Conservation (phyloP, 345 rosid species). For the Hirschfeldia incana region DNA sequence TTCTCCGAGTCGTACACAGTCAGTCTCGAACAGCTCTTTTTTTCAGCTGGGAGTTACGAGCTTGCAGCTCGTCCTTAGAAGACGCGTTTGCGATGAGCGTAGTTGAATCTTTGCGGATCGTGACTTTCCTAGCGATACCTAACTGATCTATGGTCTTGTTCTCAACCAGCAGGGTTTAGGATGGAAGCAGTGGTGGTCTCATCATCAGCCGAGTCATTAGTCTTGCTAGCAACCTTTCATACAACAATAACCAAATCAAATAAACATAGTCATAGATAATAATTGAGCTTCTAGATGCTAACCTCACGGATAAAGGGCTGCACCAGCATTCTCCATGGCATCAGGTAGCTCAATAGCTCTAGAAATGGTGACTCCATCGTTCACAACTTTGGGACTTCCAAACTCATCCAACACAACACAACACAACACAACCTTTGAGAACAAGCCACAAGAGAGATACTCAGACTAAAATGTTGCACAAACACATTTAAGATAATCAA, state of each 20-base stretch:
- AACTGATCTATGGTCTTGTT: slow-evolving; percentile 79
- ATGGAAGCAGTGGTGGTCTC: slow-evolving; percentile 96
- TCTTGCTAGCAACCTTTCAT: slow-evolving; percentile 90
- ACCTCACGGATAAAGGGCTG: slow-evolving; percentile 97
- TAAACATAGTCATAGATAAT: neutral
- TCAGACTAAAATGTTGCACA: neutral
- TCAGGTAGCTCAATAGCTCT: slow-evolving; percentile 91
- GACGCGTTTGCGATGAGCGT: slow-evolving; percentile 93
- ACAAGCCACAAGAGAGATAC: neutral
- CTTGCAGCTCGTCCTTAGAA: slow-evolving; percentile 85
- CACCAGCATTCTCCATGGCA: slow-evolving; percentile 98
- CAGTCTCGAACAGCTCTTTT: slow-evolving; percentile 85
- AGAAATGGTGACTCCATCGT: slow-evolving; percentile 96
- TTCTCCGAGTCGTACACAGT: slow-evolving; percentile 81
- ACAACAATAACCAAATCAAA: neutral
- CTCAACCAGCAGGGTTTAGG: slow-evolving; percentile 44
- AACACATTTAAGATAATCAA: neutral
- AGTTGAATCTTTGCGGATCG: slow-evolving; percentile 76
- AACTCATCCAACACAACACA: slow-evolving; percentile 92
- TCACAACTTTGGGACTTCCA: slow-evolving; percentile 97
- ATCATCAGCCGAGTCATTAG: slow-evolving; percentile 98
- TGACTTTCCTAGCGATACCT: slow-evolving; percentile 84
- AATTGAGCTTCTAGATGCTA: neutral
- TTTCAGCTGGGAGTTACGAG: slow-evolving; percentile 77
- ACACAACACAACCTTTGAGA: slow-evolving; percentile 85